Evolutionary conservation across 2,329 filamentous ascomycete genomes (phyloP), one percentile per base, ranked within the genome.

Genomic region (Diaporthe citriasiana): DNA sequence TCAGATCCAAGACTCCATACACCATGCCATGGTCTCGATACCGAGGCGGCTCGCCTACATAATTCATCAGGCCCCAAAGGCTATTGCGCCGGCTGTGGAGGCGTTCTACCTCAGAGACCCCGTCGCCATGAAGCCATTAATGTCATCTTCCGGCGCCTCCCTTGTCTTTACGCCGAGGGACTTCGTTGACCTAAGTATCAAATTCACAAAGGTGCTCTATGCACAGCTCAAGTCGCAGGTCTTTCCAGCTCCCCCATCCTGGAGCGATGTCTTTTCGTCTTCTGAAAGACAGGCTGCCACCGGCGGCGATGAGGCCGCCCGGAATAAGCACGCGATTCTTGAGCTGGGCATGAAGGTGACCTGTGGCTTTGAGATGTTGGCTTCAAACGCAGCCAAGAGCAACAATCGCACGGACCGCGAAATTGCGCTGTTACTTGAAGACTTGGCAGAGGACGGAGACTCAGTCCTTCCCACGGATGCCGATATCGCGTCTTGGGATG

Each of bases 101-200:
- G 92, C 93, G 0, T 98, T 99, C 82, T 98, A 98, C 82, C 88
- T 98, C 19, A 92, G 97, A 75, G 95, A 98, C 79, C 93, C 95
- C 0, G 88, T 95, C 73, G 88, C 93, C 0, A 83, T 98, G 56
- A 93, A 92, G 72, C 90, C 92, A 0, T 85, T 98, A 4, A 85
- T 92, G 72, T 87, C 88, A 2, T 85, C 89, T 45, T 82, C 89
- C 0, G 82, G 84, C 0, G 53, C 47, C 0, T 40, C 55, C 0
- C 85, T 95, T 2, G 80, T 83, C 2, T 97, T 99, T 78, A 88
- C 91, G 4, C 95, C 95, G 0, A 83, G 88, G 59, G 96, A 98
- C 80, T 89, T 97, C 51, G 93, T 98, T 13, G 92, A 91, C 0
- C 86, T 94, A 38, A 95, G 94, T 78, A 90, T 94, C 40, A 92